phyloP scores from a whole-genome alignment of 257 asterid genomes.

The Rehmannia glutinosa region DNA sequence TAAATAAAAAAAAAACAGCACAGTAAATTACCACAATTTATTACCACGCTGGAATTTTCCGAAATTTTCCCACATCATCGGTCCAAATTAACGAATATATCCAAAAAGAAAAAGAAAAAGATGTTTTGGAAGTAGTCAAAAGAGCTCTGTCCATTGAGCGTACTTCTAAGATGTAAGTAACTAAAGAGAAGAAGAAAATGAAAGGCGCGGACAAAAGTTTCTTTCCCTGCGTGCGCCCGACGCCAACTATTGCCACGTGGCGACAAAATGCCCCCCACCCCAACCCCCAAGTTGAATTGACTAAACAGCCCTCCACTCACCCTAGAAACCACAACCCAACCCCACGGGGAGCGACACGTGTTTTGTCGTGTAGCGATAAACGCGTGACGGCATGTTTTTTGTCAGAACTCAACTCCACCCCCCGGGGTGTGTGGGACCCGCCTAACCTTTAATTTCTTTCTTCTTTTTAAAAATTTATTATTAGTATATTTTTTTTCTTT shows the following conservation, averaged over 20 bases:
- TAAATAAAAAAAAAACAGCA: too few relatives aligned
- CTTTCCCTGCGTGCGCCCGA: conserved; percentile 30
- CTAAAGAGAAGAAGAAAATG: too few relatives aligned
- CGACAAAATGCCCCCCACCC: neutral
- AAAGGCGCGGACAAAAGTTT: neutral
- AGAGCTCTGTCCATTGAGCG: conserved; percentile 11
- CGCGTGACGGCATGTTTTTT: conserved; percentile 49
- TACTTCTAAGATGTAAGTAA: too few relatives aligned
- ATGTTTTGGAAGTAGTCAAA: conserved; percentile 34
- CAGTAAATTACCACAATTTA: too few relatives aligned
- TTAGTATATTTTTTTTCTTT: neutral
- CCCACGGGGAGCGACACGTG: conserved; percentile 18
- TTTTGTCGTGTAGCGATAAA: conserved; percentile 34
- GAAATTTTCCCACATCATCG: too few relatives aligned
- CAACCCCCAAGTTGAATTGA: neutral
- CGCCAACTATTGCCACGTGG: conserved; percentile 29
- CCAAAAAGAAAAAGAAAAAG: conserved; percentile 20
- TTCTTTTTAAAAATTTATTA: neutral
- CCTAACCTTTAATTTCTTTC: neutral
- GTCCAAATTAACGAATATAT: neutral
- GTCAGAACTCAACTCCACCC: conserved; percentile 31
- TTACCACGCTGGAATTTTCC: neutral
- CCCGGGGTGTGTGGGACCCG: conserved; percentile 18
- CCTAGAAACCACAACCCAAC: conserved; percentile 7
- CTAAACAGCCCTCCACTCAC: conserved; percentile 10